Conservation (phyloP, 805 yeast genomes). For the Candida morakotiae region DNA sequence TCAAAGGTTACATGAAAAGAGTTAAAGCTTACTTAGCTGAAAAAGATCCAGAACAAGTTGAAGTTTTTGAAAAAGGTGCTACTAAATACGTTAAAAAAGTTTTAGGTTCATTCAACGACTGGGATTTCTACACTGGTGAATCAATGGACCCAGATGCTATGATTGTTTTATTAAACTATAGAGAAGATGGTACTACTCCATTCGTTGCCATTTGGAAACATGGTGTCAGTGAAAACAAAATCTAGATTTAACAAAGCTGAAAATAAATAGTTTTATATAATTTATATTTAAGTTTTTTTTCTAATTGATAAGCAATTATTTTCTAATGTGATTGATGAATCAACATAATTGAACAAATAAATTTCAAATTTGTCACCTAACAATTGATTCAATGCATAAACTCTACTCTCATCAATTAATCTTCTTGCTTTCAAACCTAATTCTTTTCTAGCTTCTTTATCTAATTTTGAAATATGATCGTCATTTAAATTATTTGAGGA, state of each 20-base stretch:
- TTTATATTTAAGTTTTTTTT: not conserved
- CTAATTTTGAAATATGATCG: constrained; percentile 11
- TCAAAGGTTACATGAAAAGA: constrained; percentile 98
- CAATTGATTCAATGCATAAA: constrained; percentile 36
- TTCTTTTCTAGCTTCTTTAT: constrained; percentile 45
- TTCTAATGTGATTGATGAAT: constrained; percentile 58
- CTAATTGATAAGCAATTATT: constrained; percentile 52
- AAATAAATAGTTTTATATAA: not conserved
- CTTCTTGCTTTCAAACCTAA: constrained; percentile 70
- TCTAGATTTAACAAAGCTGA: constrained; percentile 42
- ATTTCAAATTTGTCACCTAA: constrained; percentile 37
- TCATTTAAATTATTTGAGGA: constrained; percentile 42
- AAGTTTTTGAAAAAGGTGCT: constrained; percentile 96
- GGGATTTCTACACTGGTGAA: constrained; percentile 99
- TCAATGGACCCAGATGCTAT: constrained; percentile 99
- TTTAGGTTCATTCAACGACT: constrained; percentile 92
- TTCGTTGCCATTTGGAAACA: constrained; percentile 98
- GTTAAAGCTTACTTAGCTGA: constrained; percentile 90
- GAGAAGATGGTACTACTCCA: constrained; percentile 99
- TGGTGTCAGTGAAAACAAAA: constrained; percentile 86
- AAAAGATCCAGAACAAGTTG: constrained; percentile 80
- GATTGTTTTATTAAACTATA: constrained; percentile 97
- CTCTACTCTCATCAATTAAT: constrained; percentile 70
- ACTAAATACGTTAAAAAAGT: constrained; percentile 94
- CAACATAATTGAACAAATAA: constrained; percentile 57